Conservation (phyloP, 1,284 basidiomycete species). For the Boletellus deceptivus region DNA sequence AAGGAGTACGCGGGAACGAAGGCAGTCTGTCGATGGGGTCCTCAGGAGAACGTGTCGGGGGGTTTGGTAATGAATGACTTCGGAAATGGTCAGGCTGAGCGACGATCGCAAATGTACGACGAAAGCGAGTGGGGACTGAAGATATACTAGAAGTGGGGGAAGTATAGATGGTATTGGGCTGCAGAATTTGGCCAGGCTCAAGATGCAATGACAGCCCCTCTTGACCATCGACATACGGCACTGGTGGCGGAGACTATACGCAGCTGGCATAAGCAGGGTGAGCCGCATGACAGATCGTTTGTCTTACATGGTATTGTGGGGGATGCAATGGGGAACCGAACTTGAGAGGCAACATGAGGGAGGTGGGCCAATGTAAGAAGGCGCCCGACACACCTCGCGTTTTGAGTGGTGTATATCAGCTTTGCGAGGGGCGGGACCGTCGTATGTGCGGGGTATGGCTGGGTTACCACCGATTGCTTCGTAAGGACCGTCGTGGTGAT, state of each 20-base stretch:
- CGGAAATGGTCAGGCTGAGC: slow-evolving; percentile 8
- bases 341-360: slow-evolving; percentile 18
- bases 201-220: slow-evolving; percentile 42
- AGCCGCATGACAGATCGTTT: not conserved
- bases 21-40: slow-evolving; percentile 1
- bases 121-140: slow-evolving; percentile 1
- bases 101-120: not conserved
- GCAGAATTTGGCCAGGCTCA: slow-evolving; percentile 54
- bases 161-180: slow-evolving; percentile 23
- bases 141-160: slow-evolving; percentile 3
- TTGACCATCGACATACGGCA: slow-evolving; percentile 1
- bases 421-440: slow-evolving; percentile 4
- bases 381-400: slow-evolving; percentile 24
- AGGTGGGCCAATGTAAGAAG: not conserved
- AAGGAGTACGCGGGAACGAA: slow-evolving; percentile 12
- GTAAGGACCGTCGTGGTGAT: slow-evolving; percentile 70
- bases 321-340: slow-evolving; percentile 3
- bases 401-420: not conserved
- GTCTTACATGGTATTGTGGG: slow-evolving; percentile 21
- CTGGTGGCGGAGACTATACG: slow-evolving; percentile 10
- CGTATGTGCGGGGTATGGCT: not conserved
- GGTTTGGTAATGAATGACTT: slow-evolving; percentile 12
- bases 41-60: not conserved
- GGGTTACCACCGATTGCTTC: slow-evolving; percentile 45
- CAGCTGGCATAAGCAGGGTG: slow-evolving; percentile 9